Percentiles rank a stretch among this genome's conserved stretches.
These are phyloP conservation scores for Alternaria metachromatica DNA, from an alignment of 2,329 filamentous ascomycete species.

Conservation along the genomic window DNA sequence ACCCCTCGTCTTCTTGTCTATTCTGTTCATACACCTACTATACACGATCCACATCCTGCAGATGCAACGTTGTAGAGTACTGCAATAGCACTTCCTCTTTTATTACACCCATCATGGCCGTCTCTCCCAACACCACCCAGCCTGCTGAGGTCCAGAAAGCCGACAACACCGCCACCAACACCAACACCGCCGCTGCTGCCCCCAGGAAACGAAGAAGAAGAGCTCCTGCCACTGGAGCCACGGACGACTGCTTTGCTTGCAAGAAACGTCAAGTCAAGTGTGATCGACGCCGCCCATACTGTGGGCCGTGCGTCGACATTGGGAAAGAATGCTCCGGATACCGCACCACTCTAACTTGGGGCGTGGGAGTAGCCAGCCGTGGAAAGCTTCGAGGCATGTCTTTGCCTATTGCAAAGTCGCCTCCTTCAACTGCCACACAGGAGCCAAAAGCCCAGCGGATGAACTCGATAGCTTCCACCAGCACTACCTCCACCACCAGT, in stretches of 20 bases:
- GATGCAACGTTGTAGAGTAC: conserved; percentile 37
- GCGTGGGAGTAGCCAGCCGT: conserved; percentile 91
- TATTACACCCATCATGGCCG: conserved; percentile 37
- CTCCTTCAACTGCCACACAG: conserved; percentile 33
- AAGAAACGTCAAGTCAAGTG: conserved; percentile 83
- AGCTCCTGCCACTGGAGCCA: conserved; percentile 84
- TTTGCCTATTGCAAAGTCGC: conserved; percentile 65
- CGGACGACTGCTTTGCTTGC: conserved; percentile 95
- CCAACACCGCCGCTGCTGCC: conserved; percentile 39
- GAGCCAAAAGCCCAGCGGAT: conserved; percentile 37
- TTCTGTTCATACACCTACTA: conserved; percentile 42
- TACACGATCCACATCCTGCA: conserved; percentile 41
- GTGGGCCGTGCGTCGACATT: conserved; percentile 89
- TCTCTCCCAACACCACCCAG: conserved; percentile 43
- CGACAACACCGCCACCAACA: conserved; percentile 34
- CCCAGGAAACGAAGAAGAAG: conserved; percentile 78
- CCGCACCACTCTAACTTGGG: conserved; percentile 96
- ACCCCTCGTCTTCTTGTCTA: conserved; percentile 45
- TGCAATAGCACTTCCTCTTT: conserved; percentile 29
- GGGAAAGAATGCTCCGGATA: conserved; percentile 95
- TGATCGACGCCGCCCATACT: conserved; percentile 91
- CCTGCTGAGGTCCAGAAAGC: conserved; percentile 42
- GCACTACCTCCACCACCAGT: conserved; percentile 24
- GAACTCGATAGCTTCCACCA: conserved; percentile 30
- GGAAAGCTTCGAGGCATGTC: conserved; percentile 92